Evolutionary conservation across 768 basidiomycete genomes (phyloP).

Genomic region (Suillus fuscotomentosus): DNA sequence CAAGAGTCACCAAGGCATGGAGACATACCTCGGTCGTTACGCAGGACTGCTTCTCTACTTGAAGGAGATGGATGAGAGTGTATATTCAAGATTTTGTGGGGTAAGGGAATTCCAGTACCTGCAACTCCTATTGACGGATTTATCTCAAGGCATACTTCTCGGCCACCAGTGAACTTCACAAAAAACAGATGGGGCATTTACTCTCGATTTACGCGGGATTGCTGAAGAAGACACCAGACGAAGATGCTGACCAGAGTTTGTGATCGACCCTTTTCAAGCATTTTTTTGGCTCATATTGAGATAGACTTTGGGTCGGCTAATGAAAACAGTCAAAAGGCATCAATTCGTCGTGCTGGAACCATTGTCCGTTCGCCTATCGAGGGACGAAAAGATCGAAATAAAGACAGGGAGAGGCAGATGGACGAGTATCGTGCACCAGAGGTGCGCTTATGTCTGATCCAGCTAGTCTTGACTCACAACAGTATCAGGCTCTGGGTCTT

Average conservation of each 20-base stretch:
- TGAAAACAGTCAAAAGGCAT: constrained; percentile 45
- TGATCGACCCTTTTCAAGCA: neutral
- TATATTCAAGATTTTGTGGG: constrained; percentile 88
- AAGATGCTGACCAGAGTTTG: constrained; percentile 73
- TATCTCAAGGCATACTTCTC: constrained; percentile 84
- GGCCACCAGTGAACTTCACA: constrained; percentile 78
- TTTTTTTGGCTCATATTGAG: neutral
- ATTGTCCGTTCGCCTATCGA: constrained; percentile 80
- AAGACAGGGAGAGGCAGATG: constrained; percentile 49
- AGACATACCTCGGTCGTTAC: constrained; percentile 84
- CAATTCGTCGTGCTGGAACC: constrained; percentile 82
- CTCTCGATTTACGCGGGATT: constrained; percentile 54
- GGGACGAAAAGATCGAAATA: constrained; percentile 34
- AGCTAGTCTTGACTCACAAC: neutral
- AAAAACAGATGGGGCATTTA: constrained; percentile 73
- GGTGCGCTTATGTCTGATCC: constrained; percentile 37
- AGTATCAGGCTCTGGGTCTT: constrained; percentile 66
- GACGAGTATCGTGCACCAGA: constrained; percentile 72
- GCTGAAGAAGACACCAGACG: constrained; percentile 68
- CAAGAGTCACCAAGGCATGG: constrained; percentile 67
- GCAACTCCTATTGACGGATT: neutral
- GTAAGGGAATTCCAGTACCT: constrained; percentile 45
- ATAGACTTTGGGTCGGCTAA: constrained; percentile 41
- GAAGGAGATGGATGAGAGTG: constrained; percentile 91
- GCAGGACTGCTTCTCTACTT: constrained; percentile 88